Evolutionary conservation across 2,329 filamentous ascomycete genomes (phyloP), one percentile per base, ranked within the genome.

Genomic region (Colletotrichum sp.): DNA sequence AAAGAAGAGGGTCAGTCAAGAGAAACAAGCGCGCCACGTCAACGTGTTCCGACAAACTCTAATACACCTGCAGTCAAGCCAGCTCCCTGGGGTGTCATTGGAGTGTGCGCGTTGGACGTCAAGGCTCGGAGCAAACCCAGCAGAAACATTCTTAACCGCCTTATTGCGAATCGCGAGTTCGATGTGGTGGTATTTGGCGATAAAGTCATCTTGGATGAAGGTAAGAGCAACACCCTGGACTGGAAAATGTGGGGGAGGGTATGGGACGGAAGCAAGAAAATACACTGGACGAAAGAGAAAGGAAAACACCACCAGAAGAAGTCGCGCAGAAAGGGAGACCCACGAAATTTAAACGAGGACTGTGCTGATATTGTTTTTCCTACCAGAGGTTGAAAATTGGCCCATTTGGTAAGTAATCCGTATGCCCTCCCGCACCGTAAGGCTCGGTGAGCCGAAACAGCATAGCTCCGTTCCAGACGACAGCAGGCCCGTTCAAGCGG

Each of bases 141-240:
- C 82, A 92, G 98, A 79, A 99, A 98, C 82, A 99, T 99, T 79
- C 87, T 99, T 76, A 99, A 98, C 82, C 92, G 96, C 67, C 89
- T 99, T 24, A 96, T 98, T 79, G 92, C 95, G 39, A 96, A 98
- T 79, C 92, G 93, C 66, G 96, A 99, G 80, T 99, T 99, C 81
- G 96, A 99, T 81, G 96, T 99, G 28, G 94, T 98, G 77, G 96
- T 99, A 15, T 99, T 99, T 87, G 98, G 97, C 64, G 97, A 99
- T 87, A 99, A 99, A 86, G 96, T 98, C 59, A 99, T 99, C 79
- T 89, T 99, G 44, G 97, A 99, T 82, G 97, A 99, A 90, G 91
- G 91, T 92, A 80, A 80, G 89, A 32, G 52, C 44, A 12, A 44
- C 6, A 10, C 24, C 10, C 57, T 15, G 10, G 4, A 7, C n/a